Evolutionary conservation across 2,329 filamentous ascomycete genomes (phyloP), one percentile per base, ranked within the genome.

Genomic region (Monosporascus sp.): DNA sequence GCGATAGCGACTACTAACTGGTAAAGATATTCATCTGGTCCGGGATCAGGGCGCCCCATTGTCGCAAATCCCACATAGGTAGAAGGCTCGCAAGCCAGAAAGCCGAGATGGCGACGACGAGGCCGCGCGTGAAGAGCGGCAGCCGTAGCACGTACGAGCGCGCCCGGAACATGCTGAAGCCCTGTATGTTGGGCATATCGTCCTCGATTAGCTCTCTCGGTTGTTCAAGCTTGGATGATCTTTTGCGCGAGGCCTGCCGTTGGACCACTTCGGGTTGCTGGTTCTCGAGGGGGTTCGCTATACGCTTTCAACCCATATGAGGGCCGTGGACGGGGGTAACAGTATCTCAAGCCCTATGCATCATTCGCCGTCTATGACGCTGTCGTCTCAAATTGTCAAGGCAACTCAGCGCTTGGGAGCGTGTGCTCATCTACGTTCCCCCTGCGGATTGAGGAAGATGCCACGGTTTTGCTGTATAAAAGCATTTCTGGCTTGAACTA

Each of bases 61-160:
- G 76, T 64, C 80, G 76, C 51, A 96, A 69, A 68, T 88, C 81
- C 83, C 87, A 92, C 8, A 86, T 74, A 17, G 82, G 78, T 62
- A 89, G 86, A 39, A 92, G 69, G 45, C 86, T 80, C 7, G 86
- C 75, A 37, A 90, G 63, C 83, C 87, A 95, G 57, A 90, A 79
- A 14, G 77, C 73, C 35, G 88, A 65, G 53, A 96, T 88, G 45
- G 86, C 72, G 4, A 85, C 65, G 20, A 91, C 69, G 15, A 91
- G 80, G 18, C 80, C 70, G 49, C 92, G 84, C 25, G 94, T 97
- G 68, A 94, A 91, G 1, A 97, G 77, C 37, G 94, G 93, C n/a
- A 97, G 78, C 48, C 91, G 86, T 55, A 89, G 77, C 60, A 96
- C 66, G 69, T 96, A 97, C 8, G 89, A 89, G 60, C 90, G 87